Base-by-base conservation (phyloP, 2,329 filamentous ascomycete genomes). In the Sphaerulina vaccinii region DNA sequence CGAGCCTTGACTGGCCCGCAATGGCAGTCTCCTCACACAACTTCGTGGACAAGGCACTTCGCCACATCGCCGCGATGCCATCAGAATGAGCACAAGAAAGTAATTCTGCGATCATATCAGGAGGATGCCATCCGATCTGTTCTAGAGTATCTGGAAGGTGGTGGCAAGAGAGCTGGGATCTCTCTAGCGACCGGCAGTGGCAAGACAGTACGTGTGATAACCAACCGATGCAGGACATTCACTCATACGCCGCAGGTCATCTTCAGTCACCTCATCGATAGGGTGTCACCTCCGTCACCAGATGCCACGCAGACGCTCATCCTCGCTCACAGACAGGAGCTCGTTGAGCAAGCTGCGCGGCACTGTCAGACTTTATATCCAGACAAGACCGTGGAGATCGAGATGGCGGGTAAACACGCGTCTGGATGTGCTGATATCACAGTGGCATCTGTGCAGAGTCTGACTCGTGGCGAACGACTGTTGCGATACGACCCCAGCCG, bases 221-320 rank as follows among this genome's bases (percentile, higher is more conserved):
- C 24, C 5, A 27, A 9, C 4, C 22, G 1, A n/a, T n/a, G 24
- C 35, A 16, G 16, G 19, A 19, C 15, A 13, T 29, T 29, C 37
- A 24, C 39, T 44, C 18, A 39, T 18, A 16, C 10, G 19, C 8
- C 24, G 4, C 59, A 90, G 87, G 85, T 99, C 66, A 91, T 99
- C 62, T 99, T 99, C 73, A 97, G 92, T 10, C 90, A 96, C 68
- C 79, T 99, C 39, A 95, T 99, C 56, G 84, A 88, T 63, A 86
- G 88, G 52, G 77, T 97, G 44, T 70, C 75, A 46, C 71, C 84
- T 5, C 76, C 75, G 9, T 74, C 76, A 45, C 68, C 78, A 23
- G 67, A 73, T 54, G 86, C 85, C 18, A 82, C 82, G 1, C 89
- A 90, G 67, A 95, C 92, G 0, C 79, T 99, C 52, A 95, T 99